Conservation (phyloP, 345 rosid species). For the Mangifera indica region DNA sequence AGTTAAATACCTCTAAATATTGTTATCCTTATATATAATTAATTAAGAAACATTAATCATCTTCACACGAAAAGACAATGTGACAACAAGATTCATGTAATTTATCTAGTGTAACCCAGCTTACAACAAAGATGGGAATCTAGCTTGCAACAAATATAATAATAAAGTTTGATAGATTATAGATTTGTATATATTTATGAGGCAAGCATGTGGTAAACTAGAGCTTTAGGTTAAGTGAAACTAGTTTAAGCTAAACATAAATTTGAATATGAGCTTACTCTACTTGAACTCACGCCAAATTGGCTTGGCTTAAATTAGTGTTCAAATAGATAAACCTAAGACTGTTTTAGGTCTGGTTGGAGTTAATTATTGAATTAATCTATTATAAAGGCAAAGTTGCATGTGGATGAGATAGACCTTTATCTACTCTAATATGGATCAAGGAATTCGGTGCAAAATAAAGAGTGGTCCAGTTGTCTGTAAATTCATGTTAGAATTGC, state of each 20-base stretch:
- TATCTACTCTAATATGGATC: too few relatives aligned
- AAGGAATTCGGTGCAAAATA: too few relatives aligned
- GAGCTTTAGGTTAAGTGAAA: too few relatives aligned
- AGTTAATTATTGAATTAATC: slow-evolving; percentile 12
- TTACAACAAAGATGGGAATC: background rate
- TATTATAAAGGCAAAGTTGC: background rate
- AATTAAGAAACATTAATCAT: background rate
- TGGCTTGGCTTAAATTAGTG: slow-evolving; percentile 16
- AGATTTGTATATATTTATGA: background rate
- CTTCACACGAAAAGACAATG: background rate
- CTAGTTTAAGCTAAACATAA: too few relatives aligned
- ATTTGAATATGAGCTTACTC: too few relatives aligned
- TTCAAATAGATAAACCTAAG: slow-evolving; percentile 23
- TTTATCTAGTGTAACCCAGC: background rate
- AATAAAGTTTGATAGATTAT: background rate
- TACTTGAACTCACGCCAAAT: too few relatives aligned
- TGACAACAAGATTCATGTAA: background rate
- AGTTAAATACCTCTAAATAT: too few relatives aligned
- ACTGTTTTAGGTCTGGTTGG: slow-evolving; percentile 1
- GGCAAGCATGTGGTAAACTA: slow-evolving; percentile 22
- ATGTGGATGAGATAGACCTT: background rate
- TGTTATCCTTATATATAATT: background rate
- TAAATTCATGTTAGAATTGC: background rate
- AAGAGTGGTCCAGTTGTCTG: background rate
- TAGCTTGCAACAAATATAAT: background rate